A percentile compares a stretch with the other conserved stretches of the same genome.
phyloP scores from a whole-genome alignment of 164 flowering plant species.

The Piper longum region DNA sequence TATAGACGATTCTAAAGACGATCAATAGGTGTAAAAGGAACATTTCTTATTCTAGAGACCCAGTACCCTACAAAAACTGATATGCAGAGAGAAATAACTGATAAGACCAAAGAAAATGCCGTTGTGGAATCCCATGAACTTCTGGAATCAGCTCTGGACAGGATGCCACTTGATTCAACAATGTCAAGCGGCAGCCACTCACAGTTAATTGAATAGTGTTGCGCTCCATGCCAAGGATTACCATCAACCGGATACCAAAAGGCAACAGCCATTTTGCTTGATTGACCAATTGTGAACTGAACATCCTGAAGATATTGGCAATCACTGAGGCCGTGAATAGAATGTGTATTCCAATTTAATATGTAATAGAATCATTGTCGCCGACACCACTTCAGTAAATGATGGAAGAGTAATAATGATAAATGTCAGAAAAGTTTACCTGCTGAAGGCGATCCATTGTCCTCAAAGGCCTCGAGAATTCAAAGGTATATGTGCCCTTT shows the following conservation, averaged over 20 bases:
- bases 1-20: too few relatives aligned
- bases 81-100: slow-evolving; percentile 46
- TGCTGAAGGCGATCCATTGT: slow-evolving; percentile 94
- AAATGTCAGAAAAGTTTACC: slow-evolving; percentile 21
- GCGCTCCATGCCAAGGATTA: slow-evolving; percentile 84
- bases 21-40: slow-evolving; percentile 55
- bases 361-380: too few relatives aligned
- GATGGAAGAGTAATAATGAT: too few relatives aligned
- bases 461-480: slow-evolving; percentile 90
- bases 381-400: too few relatives aligned
- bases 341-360: too few relatives aligned
- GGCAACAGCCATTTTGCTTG: slow-evolving; percentile 68
- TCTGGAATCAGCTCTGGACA: slow-evolving; percentile 10
- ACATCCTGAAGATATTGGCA: slow-evolving; percentile 47
- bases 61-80: slow-evolving; percentile 52
- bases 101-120: slow-evolving; percentile 61
- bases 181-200: slow-evolving; percentile 75
- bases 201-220: slow-evolving; percentile 68
- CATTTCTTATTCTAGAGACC: slow-evolving; percentile 23
- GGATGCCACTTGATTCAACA: slow-evolving; percentile 12
- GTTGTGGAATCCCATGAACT: slow-evolving; percentile 44
- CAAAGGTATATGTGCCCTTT: slow-evolving; percentile 80
- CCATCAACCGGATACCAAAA: slow-evolving; percentile 90
- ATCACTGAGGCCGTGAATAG: not conserved
- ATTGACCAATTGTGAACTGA: slow-evolving; percentile 62